Percentiles rank a stretch among this genome's conserved stretches.
These are phyloP conservation scores for Apiospora pterosperma DNA, from an alignment of 2,329 filamentous ascomycete species.

Conservation along the genomic window DNA sequence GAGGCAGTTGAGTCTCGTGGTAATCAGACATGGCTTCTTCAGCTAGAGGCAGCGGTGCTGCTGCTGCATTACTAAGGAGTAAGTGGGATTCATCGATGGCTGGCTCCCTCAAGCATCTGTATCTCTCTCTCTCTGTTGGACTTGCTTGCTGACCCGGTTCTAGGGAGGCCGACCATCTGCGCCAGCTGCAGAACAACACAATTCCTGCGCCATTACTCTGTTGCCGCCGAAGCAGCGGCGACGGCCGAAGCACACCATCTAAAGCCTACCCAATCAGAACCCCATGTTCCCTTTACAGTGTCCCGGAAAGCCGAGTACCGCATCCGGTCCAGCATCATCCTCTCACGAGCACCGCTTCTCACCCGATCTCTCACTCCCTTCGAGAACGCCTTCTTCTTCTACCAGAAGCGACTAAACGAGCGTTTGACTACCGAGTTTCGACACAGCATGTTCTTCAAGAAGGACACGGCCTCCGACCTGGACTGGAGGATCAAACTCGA, in stretches of 20 bases:
- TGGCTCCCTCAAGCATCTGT: not conserved
- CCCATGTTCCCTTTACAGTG: constrained; percentile 25
- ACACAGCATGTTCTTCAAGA: constrained; percentile 92
- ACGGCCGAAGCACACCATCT: constrained; percentile 32
- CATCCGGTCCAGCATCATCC: constrained; percentile 67
- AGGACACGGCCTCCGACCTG: constrained; percentile 75
- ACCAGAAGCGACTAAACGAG: constrained; percentile 96
- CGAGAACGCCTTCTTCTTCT: constrained; percentile 92
- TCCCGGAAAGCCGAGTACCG: constrained; percentile 36
- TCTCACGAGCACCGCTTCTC: constrained; percentile 84
- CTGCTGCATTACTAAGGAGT: constrained; percentile 50
- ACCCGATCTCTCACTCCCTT: constrained; percentile 82
- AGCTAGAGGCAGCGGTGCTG: constrained; percentile 52
- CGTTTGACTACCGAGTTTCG: constrained; percentile 84
- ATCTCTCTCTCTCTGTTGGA: not conserved
- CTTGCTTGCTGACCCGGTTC: constrained; percentile 25
- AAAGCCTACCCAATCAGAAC: constrained; percentile 28
- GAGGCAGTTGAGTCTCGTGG: not conserved
- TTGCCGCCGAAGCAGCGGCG: constrained; percentile 29
- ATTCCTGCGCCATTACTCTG: constrained; percentile 30
- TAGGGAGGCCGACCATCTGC: constrained; percentile 28
- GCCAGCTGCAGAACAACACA: constrained; percentile 27
- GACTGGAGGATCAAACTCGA: constrained; percentile 88
- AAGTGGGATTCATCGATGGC: constrained; percentile 20
- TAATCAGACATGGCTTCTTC: constrained; percentile 45